Base-by-base conservation (phyloP, 2,329 filamentous ascomycete species). In the Cladophialophora psammophila region DNA sequence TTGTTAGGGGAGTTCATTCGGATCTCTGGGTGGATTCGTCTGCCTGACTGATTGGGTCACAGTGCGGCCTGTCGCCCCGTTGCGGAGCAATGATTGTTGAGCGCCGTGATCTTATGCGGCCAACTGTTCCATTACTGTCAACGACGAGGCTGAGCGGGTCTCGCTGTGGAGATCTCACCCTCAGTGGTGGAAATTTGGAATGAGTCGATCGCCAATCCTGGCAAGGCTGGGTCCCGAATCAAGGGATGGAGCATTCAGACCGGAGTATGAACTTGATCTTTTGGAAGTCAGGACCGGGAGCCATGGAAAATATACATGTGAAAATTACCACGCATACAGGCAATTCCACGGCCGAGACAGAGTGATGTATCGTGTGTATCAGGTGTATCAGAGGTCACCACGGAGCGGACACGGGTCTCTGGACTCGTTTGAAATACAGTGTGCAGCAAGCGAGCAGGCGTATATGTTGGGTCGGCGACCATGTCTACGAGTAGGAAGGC, bases 301-400 rank as follows among this genome's bases (percentile, higher is more conserved):
- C 8, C 8, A 12, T 55, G n/a, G 26, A 26, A 34, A 35, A 34
- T 55, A 55, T 55, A 55, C 53, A 34, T 34, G 3, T 15, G 53
- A n/a, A 55, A 55, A 50, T 50, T 50, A 50, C 45, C 45, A 26
- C 20, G 45, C 26, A 50, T 50, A 50, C 45, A 50, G 45, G 45
- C 40, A 50, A 20, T 3, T 18, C 42, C 5, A 50, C 3, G 36
- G 36, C 36, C 9, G 36, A 38, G 8, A 38, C 36, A 38, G 5
- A 10, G 36, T 38, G 36, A 13, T 38, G 36, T 38, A 38, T 38
- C 13, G 36, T 10, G 36, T 13, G 36, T 38, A 38, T 38, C 36
- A 38, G 13, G 13, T 50, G 45, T 26, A 26, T 26, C 26, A 26
- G 26, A 26, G 26, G 26, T 26, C 2, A 26, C 26, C 26, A 26